Conservation (phyloP, 441 rosid species). For the Populus trichocarpa region DNA sequence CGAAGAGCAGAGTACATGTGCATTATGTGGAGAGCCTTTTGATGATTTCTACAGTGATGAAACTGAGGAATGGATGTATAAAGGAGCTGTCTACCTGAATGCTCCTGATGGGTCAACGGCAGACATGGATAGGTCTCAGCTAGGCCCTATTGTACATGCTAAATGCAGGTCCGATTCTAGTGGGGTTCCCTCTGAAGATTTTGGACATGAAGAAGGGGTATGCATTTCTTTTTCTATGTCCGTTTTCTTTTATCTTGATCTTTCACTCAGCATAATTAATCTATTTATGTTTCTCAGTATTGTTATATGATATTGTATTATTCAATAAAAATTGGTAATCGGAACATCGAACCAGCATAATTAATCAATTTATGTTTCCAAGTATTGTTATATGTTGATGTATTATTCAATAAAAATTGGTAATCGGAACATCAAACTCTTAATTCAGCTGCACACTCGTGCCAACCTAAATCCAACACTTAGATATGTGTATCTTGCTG, state of each 20-base stretch:
- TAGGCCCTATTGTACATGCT: slow-evolving; percentile 90
- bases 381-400: background rate
- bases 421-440: background rate
- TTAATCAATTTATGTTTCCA: background rate
- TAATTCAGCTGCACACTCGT: background rate
- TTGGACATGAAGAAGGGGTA: slow-evolving; percentile 55
- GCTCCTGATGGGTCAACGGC: slow-evolving; percentile 47
- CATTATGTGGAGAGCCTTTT: slow-evolving; percentile 89
- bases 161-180: slow-evolving; percentile 75
- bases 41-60: slow-evolving; percentile 96
- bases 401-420: background rate
- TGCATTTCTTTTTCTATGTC: slow-evolving; percentile 19
- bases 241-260: background rate
- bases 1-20: slow-evolving; percentile 80
- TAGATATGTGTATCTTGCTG: background rate
- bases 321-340: background rate
- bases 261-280: background rate
- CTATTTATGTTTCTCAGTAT: background rate
- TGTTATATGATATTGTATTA: background rate
- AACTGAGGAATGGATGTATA: slow-evolving; percentile 98
- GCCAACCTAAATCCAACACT: background rate
- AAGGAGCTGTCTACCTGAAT: slow-evolving; percentile 91
- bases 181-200: slow-evolving; percentile 44
- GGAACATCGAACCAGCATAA: background rate
- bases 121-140: slow-evolving; percentile 69